Conservation (phyloP, 257 asterid genomes). For the Solanum pimpinellifolium region DNA sequence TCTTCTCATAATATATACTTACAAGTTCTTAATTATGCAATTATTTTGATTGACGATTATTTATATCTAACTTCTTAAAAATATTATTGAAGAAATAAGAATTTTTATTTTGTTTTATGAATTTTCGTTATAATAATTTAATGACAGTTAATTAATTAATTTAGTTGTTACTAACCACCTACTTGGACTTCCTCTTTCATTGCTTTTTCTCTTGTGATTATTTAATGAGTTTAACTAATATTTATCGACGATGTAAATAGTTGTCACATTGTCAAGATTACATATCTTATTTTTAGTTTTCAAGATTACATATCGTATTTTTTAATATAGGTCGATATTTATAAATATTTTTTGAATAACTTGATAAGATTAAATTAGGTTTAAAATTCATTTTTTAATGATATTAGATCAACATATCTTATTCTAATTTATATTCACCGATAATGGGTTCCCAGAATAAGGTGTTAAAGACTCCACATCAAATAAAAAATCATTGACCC, state of each 20-base stretch:
- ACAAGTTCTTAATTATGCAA: too few species aligned
- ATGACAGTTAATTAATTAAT: background rate
- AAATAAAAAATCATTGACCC: too few species aligned
- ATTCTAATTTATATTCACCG: too few species aligned
- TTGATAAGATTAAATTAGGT: too few species aligned
- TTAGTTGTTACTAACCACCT: background rate
- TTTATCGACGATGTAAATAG: too few species aligned
- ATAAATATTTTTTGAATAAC: too few species aligned
- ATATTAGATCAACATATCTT: background rate
- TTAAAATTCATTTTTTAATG: too few species aligned
- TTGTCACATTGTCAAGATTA: background rate
- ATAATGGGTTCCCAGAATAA: background rate
- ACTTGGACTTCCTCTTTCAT: background rate
- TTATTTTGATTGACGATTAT: too few species aligned
- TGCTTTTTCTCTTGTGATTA: background rate
- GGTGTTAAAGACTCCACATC: background rate
- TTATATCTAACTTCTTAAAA: too few species aligned
- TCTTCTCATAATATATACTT: background rate
- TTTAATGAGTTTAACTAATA: background rate
- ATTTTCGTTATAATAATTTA: background rate
- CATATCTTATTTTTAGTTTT: too few species aligned
- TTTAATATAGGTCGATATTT: too few species aligned
- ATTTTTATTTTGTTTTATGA: too few species aligned
- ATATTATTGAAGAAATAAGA: background rate
- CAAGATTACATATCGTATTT: background rate